Base-by-base conservation (phyloP, 345 rosid genomes). In the Geranium brycei region DNA sequence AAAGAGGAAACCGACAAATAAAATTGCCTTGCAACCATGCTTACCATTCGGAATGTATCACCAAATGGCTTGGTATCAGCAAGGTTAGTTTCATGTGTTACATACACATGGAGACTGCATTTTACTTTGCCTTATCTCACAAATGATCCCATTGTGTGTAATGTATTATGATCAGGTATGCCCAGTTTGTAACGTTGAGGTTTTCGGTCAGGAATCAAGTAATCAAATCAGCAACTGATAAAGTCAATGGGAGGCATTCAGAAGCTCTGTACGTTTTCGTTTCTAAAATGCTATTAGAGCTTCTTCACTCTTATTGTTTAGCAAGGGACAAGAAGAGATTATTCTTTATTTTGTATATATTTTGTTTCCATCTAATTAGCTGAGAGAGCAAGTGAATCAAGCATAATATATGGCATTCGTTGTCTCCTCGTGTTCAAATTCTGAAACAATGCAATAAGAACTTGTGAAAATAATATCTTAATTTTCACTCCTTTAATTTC, bases 61-160 rank as follows among this genome's bases (percentile, higher is more conserved):
- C 68, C 58, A 83, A 82, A 70, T 86, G 92, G 87, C 87, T 82
- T 47, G 70, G 83, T 67, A 83, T 86, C 71, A 86, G 79, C 79
- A 83, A 83, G 89, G 92, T 80, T 38, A 63, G 76, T 63, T 30
- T 19, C 28, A 66, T 63, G 2, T 57, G 35, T 59, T 19, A 63
- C 6, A 16, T 40, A 23, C 30, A 12, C 17, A 56, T 59, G 51
- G 59, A 62, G 1, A 13, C 53, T 64, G 12, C 16, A n/a, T 59
- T 63, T 32, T 35, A 35, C 41, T 1, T 35, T 4, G 0, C 41
- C 41, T 35, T 53, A 38, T 62, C 51, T 62, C 60, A 8, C 31
- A 51, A 16, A 64, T 65, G 53, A 17, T 62, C 16, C 57, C 47
- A 6, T 14, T 31, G 28, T 23, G 28, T 23, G 28, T 23, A 23